Conservation (phyloP, 768 basidiomycete genomes). For the Lactarius akahatsu region DNA sequence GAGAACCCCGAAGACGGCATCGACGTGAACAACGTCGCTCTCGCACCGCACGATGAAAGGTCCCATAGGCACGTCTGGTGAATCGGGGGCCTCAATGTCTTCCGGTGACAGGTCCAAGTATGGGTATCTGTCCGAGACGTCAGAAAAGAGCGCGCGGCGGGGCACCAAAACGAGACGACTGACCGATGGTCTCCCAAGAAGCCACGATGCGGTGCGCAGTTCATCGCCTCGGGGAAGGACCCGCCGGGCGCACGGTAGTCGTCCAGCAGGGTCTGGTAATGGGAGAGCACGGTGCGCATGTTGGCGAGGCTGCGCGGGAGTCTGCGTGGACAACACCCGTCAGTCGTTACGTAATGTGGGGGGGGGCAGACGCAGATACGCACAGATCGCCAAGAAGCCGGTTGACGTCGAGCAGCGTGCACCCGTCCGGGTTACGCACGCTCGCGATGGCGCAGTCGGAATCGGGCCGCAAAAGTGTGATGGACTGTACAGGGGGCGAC, state of each 20-base stretch:
- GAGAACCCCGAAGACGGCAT: slow-evolving; percentile 58
- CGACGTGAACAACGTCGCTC: slow-evolving; percentile 38
- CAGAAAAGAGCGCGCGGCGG: background rate
- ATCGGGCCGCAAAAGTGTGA: slow-evolving; percentile 24
- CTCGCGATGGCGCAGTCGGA: slow-evolving; percentile 25
- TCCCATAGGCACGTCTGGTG: slow-evolving; percentile 21
- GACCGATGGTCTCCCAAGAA: slow-evolving; percentile 29
- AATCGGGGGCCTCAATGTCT: slow-evolving; percentile 19
- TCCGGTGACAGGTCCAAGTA: slow-evolving; percentile 26
- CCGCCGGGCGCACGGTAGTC: slow-evolving; percentile 15
- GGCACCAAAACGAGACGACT: background rate
- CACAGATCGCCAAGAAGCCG: slow-evolving; percentile 29
- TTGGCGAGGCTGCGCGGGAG: slow-evolving; percentile 25
- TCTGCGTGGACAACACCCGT: slow-evolving; percentile 5
- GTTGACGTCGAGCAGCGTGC: slow-evolving; percentile 30
- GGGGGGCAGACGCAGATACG: background rate
- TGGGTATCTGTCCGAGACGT: slow-evolving; percentile 20
- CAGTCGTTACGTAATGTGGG: background rate
- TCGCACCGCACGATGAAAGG: slow-evolving; percentile 26
- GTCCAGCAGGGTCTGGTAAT: slow-evolving; percentile 28
- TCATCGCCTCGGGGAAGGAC: slow-evolving; percentile 25
- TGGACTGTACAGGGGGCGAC: slow-evolving; percentile 26
- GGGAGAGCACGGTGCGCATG: slow-evolving; percentile 27
- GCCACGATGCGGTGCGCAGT: slow-evolving; percentile 19
- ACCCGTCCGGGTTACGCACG: slow-evolving; percentile 28